These are phyloP conservation scores for Calonectria hongkongensis DNA, from an alignment of 2,329 filamentous ascomycete species.

Conservation along the genomic window DNA sequence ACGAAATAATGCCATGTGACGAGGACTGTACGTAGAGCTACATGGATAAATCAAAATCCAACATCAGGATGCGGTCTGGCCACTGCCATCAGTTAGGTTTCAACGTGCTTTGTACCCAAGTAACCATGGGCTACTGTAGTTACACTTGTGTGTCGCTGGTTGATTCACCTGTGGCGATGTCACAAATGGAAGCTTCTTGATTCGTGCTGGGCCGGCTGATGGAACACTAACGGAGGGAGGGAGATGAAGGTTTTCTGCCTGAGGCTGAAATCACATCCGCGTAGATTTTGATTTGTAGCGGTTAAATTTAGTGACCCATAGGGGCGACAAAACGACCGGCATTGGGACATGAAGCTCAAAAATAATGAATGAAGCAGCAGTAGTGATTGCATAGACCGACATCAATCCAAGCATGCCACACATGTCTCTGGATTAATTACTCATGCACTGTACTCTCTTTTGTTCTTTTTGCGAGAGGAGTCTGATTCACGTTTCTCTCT, in stretches of 20 bases:
- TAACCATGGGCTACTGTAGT: conserved; percentile 17
- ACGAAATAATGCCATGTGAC: conserved; percentile 14
- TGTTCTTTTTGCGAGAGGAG: not conserved
- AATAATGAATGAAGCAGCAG: not conserved
- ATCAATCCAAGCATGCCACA: not conserved
- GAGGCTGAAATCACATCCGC: conserved; percentile 51
- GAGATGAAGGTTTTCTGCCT: conserved; percentile 47
- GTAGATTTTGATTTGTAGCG: conserved; percentile 46
- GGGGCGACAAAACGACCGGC: not conserved
- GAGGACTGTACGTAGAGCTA: not conserved
- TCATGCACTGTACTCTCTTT: not conserved
- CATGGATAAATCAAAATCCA: not conserved
- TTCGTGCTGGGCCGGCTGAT: conserved; percentile 21
- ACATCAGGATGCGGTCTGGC: not conserved
- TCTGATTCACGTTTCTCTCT: not conserved
- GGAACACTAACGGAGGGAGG: conserved; percentile 6
- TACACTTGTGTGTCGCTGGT: conserved; percentile 17
- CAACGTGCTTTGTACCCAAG: conserved; percentile 16
- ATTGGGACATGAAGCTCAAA: too few relatives aligned
- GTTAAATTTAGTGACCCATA: conserved; percentile 45
- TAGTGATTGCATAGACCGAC: too few relatives aligned
- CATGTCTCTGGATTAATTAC: not conserved
- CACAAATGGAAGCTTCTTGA: conserved; percentile 25
- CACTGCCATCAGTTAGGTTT: conserved; percentile 24
- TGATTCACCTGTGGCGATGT: conserved; percentile 19